A percentile compares a stretch with the other conserved stretches of the same genome.
These are phyloP conservation scores for Aspergillus haitiensis DNA, from an alignment of 495 filamentous ascomycete genomes.

Conservation along the genomic window DNA sequence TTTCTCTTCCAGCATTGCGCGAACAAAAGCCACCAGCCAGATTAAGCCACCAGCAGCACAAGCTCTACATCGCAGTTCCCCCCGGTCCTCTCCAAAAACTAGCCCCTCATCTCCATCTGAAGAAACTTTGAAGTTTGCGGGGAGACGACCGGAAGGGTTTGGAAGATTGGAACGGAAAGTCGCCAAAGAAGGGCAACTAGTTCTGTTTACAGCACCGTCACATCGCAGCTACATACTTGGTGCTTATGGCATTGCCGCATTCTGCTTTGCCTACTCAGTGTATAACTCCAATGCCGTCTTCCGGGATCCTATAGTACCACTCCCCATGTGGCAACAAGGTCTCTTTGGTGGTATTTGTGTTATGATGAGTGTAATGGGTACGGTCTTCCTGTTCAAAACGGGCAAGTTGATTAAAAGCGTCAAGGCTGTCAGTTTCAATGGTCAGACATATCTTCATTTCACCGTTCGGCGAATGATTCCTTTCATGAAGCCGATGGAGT, in stretches of 20 bases:
- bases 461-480: slow-evolving; percentile 44
- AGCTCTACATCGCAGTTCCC: slow-evolving; percentile 3
- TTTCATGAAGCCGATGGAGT: slow-evolving; percentile 38
- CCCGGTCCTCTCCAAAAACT: slow-evolving; percentile 19
- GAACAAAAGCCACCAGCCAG: slow-evolving; percentile 24
- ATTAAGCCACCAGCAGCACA: slow-evolving; percentile 21
- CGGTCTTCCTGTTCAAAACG: slow-evolving; percentile 41
- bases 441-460: slow-evolving; percentile 37
- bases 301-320: slow-evolving; percentile 33
- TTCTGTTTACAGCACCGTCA: slow-evolving; percentile 62
- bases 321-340: slow-evolving; percentile 43
- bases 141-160: slow-evolving; percentile 29
- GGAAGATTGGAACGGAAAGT: slow-evolving; percentile 40
- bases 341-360: slow-evolving; percentile 44
- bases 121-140: slow-evolving; percentile 32
- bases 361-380: slow-evolving; percentile 46
- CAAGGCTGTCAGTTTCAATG: slow-evolving; percentile 36
- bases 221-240: slow-evolving; percentile 58
- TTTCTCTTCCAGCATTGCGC: slow-evolving; percentile 37
- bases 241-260: slow-evolving; percentile 54
- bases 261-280: slow-evolving; percentile 58
- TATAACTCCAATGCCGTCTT: slow-evolving; percentile 53
- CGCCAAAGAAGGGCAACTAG: slow-evolving; percentile 37
- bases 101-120: slow-evolving; percentile 11
- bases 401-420: slow-evolving; percentile 36